These are phyloP conservation scores for Theobroma grandiflorum DNA, from an alignment of 441 rosid genomes.

Conservation along the genomic window DNA sequence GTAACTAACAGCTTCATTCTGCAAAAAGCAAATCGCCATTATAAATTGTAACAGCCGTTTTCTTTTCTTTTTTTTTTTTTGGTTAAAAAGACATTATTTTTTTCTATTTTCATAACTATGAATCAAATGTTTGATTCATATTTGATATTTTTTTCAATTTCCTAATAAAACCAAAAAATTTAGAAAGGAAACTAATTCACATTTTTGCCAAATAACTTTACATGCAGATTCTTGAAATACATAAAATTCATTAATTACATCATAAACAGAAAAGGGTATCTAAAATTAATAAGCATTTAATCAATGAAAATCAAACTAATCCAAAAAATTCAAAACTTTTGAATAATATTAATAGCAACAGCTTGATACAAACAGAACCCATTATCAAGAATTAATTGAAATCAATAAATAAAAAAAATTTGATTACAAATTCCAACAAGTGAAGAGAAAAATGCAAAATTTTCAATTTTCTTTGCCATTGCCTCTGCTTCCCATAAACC, in stretches of 20 bases:
- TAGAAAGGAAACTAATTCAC: background rate
- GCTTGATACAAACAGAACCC: background rate
- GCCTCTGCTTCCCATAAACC: background rate
- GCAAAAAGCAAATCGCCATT: constrained; percentile 36
- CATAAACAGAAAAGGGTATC: background rate
- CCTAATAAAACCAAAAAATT: background rate
- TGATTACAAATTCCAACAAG: background rate
- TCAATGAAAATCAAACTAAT: background rate
- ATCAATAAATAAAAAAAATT: background rate
- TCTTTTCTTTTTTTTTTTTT: background rate
- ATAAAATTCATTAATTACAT: background rate
- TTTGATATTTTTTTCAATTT: background rate
- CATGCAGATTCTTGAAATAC: background rate
- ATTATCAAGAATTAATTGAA: background rate
- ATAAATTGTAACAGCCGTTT: constrained; percentile 20
- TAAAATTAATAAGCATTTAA: background rate
- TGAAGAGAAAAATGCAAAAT: background rate
- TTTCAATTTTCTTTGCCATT: background rate
- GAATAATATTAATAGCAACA: background rate
- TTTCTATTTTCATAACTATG: background rate
- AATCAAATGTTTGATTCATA: background rate
- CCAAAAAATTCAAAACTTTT: background rate
- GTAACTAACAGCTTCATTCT: constrained; percentile 42
- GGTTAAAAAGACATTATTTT: too few relatives aligned
- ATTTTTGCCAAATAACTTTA: background rate